Evolutionary conservation across 2,329 filamentous ascomycete genomes (phyloP), one percentile per base, ranked within the genome.

Genomic region (Monilinia laxa): DNA sequence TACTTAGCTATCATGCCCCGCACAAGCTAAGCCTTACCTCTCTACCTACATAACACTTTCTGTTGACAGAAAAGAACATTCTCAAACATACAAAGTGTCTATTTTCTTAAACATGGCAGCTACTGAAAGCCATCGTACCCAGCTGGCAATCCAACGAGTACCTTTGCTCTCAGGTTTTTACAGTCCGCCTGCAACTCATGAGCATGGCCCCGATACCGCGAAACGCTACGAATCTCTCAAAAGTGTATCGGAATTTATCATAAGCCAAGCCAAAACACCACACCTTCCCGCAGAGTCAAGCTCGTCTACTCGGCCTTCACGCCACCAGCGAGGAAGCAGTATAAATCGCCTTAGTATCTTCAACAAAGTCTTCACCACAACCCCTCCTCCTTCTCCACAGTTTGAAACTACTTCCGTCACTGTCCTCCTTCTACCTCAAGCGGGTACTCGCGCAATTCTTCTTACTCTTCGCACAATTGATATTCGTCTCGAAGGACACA

Each of bases 391-490:
- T 16, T 60, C 64, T 35, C 64, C 55, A n/a, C 35, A 28, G 25
- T 12, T 66, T 20, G 57, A 63, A 56, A 66, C 64, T 40, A 45
- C 40, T 28, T 66, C 51, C 11, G 25, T 66, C 28, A 51, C 28
- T 25, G 23, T 66, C 23, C 49, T 66, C 31, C 20, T 66, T 9
- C 40, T 66, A 25, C 64, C 64, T 38, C 64, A 66, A 63, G 45
- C 49, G 2, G 64, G 64, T 9, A 55, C 49, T 38, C 58, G 38
- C 2, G 58, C 64, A 4, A 14, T 62, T n/a, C 51, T 66, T 20
- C 58, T 66, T 51, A 54, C 40, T 4, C 10, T 66, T 18, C 64
- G 64, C 31, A 66, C 64, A n/a, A 63, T 66, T n/a, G 64, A 66
- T 28, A 55, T 66, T 6, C 64, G 64, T 18, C 12, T 42, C 18